Evolutionary conservation across 495 filamentous ascomycete species (phyloP), one percentile per base, ranked within the genome.

Genomic region (Penicillium fimorum): DNA sequence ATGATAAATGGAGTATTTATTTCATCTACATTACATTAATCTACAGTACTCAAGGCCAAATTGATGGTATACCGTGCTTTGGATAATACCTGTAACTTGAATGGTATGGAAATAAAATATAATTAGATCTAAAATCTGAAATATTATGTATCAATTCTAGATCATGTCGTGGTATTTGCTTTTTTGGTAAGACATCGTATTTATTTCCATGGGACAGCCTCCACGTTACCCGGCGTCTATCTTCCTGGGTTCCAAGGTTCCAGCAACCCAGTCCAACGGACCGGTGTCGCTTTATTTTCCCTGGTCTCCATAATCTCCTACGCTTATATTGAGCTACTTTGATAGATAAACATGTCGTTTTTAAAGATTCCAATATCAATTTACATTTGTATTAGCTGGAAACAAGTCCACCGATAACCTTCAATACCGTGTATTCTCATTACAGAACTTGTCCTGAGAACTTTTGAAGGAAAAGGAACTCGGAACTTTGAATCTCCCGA

Each of bases 241-340:
- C 32, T 42, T 42, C 47, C 50, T 55, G 33, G 47, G 37, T 42
- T 47, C 51, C 50, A 51, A 20, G 47, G 37, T 30, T 46, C 44
- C 40, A 15, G 37, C 47, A 55, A 47, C 57, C 62, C 65, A 63
- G 63, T 47, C 65, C 65, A 59, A 46, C 55, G 65, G 65, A 61
- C 52, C 60, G 57, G 62, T 35, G 55, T 44, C 32, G 22, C 47
- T 35, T 61, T 64, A 45, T 53, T 55, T 58, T 52, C 38, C 38
- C 13, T 41, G 18, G 29, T 42, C 50, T 52, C 38, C 40, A 52
- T 43, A 32, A 41, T 13, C 11, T 40, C 17, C 25, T 12, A 29
- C 32, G 15, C 50, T 42, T 51, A 27, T 20, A 29, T 57, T 51
- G 1, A 7, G 37, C 17, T 18, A 29, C 37, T 20, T 53, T n/a